These are phyloP conservation scores for Penicillium cosmopolitanum DNA, from an alignment of 495 filamentous ascomycete species.

Conservation along the genomic window DNA sequence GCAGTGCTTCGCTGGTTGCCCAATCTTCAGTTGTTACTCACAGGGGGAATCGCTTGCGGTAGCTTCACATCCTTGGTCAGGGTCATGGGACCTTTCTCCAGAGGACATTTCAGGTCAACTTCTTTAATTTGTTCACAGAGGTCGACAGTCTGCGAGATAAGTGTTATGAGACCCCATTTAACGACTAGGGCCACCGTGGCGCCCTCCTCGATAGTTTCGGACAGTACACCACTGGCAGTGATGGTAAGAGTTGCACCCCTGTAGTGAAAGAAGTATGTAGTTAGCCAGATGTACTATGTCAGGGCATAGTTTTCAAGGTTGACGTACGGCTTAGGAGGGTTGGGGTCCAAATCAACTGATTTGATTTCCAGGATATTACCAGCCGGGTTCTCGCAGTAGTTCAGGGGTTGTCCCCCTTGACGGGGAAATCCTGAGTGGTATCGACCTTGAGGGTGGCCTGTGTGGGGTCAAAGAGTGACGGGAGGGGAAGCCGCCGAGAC, in stretches of 20 bases:
- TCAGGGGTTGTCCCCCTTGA: constrained; percentile 47
- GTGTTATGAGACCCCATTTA: constrained; percentile 88
- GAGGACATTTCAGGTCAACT: constrained; percentile 86
- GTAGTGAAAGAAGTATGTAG: constrained; percentile 10
- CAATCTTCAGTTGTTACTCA: constrained; percentile 48
- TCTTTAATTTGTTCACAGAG: constrained; percentile 87
- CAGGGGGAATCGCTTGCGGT: constrained; percentile 86
- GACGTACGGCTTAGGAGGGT: constrained; percentile 85
- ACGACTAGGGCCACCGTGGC: constrained; percentile 80
- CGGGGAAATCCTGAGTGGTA: constrained; percentile 23
- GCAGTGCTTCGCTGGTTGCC: not conserved
- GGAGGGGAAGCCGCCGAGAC: constrained; percentile 34
- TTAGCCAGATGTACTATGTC: constrained; percentile 13
- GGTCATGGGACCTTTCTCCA: constrained; percentile 71
- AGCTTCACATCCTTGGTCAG: constrained; percentile 83
- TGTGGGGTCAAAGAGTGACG: constrained; percentile 31
- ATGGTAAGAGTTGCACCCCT: constrained; percentile 84
- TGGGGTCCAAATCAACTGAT: constrained; percentile 77
- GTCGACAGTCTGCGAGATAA: constrained; percentile 77
- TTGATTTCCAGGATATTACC: constrained; percentile 72
- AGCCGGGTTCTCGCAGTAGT: constrained; percentile 69
- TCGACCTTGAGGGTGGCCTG: constrained; percentile 35
- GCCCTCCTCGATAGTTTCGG: constrained; percentile 68
- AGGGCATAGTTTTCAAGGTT: not conserved
- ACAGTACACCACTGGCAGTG: constrained; percentile 72